Evolutionary conservation across 2,329 filamentous ascomycete genomes (phyloP), one percentile per base, ranked within the genome.

Genomic region (Neoarthrinium moseri): DNA sequence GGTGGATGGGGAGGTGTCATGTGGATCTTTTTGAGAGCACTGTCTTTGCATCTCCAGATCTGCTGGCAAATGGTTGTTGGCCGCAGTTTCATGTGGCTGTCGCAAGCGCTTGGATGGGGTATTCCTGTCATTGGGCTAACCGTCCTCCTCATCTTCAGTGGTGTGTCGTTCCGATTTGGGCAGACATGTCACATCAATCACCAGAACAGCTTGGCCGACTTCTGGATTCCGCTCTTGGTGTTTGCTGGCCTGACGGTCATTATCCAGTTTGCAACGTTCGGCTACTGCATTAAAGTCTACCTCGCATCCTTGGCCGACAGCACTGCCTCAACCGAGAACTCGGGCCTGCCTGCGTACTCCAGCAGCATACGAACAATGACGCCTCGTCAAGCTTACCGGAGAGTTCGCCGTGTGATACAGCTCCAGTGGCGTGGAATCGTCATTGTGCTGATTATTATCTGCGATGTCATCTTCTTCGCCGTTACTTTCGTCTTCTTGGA

Each of bases 51-150:
- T 67, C 82, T 99, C 21, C 94, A 97, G 67, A 96, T 99, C 53
- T 96, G 91, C 73, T 99, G 94, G 94, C 91, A 97, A 65, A 78
- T 95, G 26, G 83, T 92, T 6, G 88, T 95, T 4, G 94, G 94
- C 30, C 81, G 84, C 35, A 87, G 80, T 58, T 97, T 96, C 68
- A 96, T 96, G 83, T 90, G 89, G 74, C 80, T 81, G 53, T 84
- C 92, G 3, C 84, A 96, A 59, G 77, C 79, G 13, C 71, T 84
- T 7, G 94, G 94, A 51, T 96, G 92, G 88, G 87, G 87, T 15
- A 77, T 97, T 36, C 90, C 91, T 2, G 76, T 84, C 20, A 69
- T 90, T 17, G 88, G 89, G 27, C 80, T 95, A 52, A 76, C 84
- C 3, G 67, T 92, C 33, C 89, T 88, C 40, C 79, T 97, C 53